A percentile compares a stretch with the other conserved stretches of the same genome.
Evolutionary conservation across 257 asterid genomes (phyloP).

Genomic region (Solanum etuberosum): DNA sequence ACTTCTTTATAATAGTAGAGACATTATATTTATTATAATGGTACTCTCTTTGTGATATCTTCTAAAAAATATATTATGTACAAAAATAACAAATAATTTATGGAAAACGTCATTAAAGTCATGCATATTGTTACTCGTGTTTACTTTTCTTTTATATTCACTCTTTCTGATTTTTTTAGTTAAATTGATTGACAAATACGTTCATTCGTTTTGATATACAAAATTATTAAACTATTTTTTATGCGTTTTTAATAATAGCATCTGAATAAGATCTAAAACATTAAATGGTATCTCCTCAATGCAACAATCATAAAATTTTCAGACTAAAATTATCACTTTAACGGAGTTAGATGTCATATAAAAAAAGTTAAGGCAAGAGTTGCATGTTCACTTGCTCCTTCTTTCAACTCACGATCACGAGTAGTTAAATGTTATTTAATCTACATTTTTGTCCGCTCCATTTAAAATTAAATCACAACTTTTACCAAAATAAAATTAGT

Average conservation of each 20-base stretch:
- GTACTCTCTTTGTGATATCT: neutral
- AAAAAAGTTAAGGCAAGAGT: conserved; percentile 4
- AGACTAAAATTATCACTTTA: neutral
- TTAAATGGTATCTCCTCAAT: neutral
- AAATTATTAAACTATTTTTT: neutral
- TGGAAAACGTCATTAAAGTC: neutral
- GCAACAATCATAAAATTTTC: neutral
- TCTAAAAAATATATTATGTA: no score
- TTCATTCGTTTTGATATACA: neutral
- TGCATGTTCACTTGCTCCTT: conserved; percentile 22
- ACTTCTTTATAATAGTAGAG: neutral
- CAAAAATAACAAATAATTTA: neutral
- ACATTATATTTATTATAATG: no score
- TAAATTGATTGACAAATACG: neutral
- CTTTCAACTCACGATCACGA: conserved; percentile 7
- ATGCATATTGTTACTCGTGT: neutral
- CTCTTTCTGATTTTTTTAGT: neutral
- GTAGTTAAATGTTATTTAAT: neutral
- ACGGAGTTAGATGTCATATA: neutral
- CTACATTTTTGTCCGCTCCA: neutral
- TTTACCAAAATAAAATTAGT: neutral
- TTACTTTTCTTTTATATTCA: neutral
- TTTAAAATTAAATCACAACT: neutral
- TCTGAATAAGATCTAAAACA: neutral
- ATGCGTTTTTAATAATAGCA: neutral